Evolutionary conservation across 2,329 filamentous ascomycete species (phyloP).

Genomic region (Endocalyx cinctus): DNA sequence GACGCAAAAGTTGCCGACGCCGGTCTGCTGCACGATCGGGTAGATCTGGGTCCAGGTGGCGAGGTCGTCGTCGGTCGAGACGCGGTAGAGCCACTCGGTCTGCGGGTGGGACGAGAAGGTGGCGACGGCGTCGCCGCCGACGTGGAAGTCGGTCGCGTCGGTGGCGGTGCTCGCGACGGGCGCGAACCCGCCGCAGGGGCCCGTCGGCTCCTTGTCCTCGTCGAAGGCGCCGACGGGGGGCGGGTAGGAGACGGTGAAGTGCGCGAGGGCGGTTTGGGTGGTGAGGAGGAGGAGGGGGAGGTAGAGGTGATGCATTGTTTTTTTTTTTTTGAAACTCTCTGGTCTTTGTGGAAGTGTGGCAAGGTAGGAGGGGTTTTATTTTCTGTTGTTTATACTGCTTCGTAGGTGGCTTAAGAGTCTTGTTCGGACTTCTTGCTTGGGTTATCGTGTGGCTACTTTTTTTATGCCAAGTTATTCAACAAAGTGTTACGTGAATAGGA

Average conservation of each 20-base stretch:
- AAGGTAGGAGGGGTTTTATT: no score
- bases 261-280: conserved; percentile 39
- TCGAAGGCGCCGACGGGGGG: conserved; percentile 42
- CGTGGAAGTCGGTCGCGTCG: conserved; percentile 47
- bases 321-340: conserved; percentile 1
- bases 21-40: conserved; percentile 49
- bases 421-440: no score
- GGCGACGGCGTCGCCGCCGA: conserved; percentile 50
- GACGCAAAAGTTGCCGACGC: conserved; percentile 51
- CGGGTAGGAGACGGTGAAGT: conserved; percentile 50
- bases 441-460: no score
- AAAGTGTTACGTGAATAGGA: no score
- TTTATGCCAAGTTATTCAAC: no score
- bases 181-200: conserved; percentile 52
- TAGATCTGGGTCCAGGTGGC: conserved; percentile 51
- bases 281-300: conserved; percentile 34
- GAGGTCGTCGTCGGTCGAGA: conserved; percentile 46
- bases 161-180: conserved; percentile 30
- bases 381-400: no score
- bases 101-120: conserved; percentile 46
- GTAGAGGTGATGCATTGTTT: conserved; percentile 34
- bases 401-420: no score
- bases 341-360: not conserved
- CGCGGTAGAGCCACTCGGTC: conserved; percentile 54
- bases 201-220: conserved; percentile 39